These are phyloP conservation scores for Avena sativa DNA, from an alignment of 176 grass and related monocot genomes.

Conservation along the genomic window DNA sequence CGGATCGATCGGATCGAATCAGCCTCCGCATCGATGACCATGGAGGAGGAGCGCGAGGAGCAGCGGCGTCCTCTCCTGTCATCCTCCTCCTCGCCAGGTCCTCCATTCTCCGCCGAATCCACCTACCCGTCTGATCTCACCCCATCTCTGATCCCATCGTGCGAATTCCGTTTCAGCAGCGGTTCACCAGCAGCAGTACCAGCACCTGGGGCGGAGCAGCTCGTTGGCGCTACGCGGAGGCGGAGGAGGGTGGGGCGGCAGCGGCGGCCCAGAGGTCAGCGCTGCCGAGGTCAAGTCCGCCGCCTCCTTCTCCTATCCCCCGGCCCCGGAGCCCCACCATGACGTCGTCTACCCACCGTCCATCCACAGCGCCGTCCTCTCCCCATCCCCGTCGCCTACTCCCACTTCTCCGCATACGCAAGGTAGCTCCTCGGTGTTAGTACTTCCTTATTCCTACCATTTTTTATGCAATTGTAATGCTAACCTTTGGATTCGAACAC, in stretches of 20 bases:
- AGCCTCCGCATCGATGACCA: background rate
- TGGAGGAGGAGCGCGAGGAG: slow-evolving; percentile 37
- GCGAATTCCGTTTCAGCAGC: slow-evolving; percentile 1
- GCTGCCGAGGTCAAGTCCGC: slow-evolving; percentile 77
- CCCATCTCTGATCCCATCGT: background rate
- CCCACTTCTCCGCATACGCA: slow-evolving; percentile 14
- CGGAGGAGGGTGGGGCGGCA: slow-evolving; percentile 12
- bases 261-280: slow-evolving; percentile 65
- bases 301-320: slow-evolving; percentile 54
- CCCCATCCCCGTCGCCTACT: slow-evolving; percentile 41
- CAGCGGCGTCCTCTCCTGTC: slow-evolving; percentile 44
- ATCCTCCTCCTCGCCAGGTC: slow-evolving; percentile 18
- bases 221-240: slow-evolving; percentile 51
- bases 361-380: slow-evolving; percentile 66
- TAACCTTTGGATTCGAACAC: background rate
- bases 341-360: slow-evolving; percentile 62
- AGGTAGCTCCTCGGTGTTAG: background rate
- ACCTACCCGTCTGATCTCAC: background rate
- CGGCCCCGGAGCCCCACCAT: slow-evolving; percentile 2
- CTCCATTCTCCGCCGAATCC: background rate
- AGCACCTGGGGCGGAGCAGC: slow-evolving; percentile 70
- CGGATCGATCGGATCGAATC: background rate
- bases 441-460: background rate
- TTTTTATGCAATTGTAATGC: background rate
- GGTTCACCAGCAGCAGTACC: slow-evolving; percentile 60